Percentiles rank a stretch among this genome's conserved stretches.
phyloP scores from a whole-genome alignment of 2,329 filamentous ascomycete species.

The Didymella exigua region DNA sequence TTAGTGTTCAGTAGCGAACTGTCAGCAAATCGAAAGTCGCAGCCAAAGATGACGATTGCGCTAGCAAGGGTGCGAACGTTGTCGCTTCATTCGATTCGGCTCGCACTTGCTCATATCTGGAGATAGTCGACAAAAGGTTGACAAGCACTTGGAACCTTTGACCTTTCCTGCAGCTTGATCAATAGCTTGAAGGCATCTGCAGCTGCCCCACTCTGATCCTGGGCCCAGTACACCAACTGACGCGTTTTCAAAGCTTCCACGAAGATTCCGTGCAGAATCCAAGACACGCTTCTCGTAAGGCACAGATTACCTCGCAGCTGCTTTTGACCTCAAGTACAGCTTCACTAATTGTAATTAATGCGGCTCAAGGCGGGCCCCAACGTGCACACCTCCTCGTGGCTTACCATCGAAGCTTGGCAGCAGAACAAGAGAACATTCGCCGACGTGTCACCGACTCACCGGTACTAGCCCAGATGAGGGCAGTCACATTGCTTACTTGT shows the following conservation, averaged over 20 bases:
- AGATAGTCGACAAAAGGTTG: neutral
- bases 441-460: neutral
- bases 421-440: neutral
- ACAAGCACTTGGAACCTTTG: neutral
- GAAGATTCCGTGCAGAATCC: constrained; percentile 10
- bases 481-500: too few species aligned
- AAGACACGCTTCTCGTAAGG: neutral
- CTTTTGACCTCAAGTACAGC: neutral
- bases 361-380: neutral
- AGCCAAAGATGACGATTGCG: neutral
- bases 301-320: constrained; percentile 1
- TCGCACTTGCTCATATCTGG: neutral
- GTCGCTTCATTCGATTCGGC: neutral
- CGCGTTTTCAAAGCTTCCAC: constrained; percentile 2
- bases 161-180: neutral
- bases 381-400: constrained; percentile 8
- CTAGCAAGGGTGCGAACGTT: neutral
- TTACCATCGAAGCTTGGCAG: constrained; percentile 3
- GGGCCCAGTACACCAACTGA: neutral
- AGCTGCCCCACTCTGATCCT: neutral
- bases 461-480: too few species aligned
- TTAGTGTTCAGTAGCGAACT: neutral
- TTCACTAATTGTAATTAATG: neutral
- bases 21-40: neutral
- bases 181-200: neutral